Conservation (phyloP, 73 alveolate species). For the Strombidium stylifer region DNA sequence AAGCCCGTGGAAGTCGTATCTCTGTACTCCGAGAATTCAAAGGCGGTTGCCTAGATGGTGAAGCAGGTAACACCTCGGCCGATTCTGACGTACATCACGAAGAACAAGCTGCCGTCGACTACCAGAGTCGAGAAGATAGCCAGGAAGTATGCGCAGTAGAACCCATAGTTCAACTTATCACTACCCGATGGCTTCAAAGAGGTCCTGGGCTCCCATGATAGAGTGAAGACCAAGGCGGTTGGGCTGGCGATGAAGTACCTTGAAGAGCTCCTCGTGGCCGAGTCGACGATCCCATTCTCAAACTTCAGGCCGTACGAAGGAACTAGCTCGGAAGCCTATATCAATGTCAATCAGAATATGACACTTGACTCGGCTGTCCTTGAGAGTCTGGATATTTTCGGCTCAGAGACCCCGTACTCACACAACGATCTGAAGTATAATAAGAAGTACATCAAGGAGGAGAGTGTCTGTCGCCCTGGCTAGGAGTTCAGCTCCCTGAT, state of each 20-base stretch:
- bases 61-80: background rate
- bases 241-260: conserved; percentile 42
- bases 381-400: conserved; percentile 72
- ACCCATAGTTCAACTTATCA: background rate
- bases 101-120: conserved; percentile 4
- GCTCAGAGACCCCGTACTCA: background rate
- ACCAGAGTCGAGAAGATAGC: background rate
- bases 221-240: background rate
- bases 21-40: conserved; percentile 8
- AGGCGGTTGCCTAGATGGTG: conserved; percentile 4
- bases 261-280: conserved; percentile 32
- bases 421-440: too few relatives aligned
- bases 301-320: conserved; percentile 14
- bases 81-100: conserved; percentile 3
- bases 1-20: conserved; percentile 53
- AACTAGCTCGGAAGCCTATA: background rate
- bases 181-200: conserved; percentile 14
- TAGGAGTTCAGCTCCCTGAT: conserved; percentile 18
- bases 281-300: conserved; percentile 22
- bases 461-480: too few relatives aligned
- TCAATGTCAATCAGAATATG: conserved; percentile 14
- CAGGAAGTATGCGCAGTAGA: background rate
- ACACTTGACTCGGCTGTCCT: conserved; percentile 72
- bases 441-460: too few relatives aligned
- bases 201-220: conserved; percentile 18